phyloP scores from a whole-genome alignment of 2,329 filamentous ascomycete genomes.

The Cordyceps cateniannulata region DNA sequence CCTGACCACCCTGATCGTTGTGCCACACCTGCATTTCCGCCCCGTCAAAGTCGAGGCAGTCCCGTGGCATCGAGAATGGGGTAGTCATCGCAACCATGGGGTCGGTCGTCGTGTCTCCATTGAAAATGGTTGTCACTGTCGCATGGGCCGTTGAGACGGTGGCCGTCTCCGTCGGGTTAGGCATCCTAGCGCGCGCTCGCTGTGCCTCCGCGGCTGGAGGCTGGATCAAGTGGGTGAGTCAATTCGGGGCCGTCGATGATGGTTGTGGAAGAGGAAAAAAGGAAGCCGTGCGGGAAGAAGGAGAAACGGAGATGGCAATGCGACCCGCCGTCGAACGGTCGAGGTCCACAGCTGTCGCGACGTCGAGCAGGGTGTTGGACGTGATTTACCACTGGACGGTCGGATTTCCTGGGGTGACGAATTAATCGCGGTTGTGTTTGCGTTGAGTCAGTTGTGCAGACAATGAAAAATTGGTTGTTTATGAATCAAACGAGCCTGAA shows the following conservation, averaged over 20 bases:
- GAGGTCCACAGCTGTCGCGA: neutral
- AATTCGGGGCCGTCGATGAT: neutral
- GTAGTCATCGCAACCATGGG: neutral
- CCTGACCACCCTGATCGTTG: too few relatives aligned
- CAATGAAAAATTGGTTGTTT: neutral
- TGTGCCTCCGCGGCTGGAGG: neutral
- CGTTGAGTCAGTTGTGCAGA: too few relatives aligned
- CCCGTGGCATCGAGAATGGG: neutral
- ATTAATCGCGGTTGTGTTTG: neutral
- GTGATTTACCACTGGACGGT: neutral
- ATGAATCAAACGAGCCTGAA: neutral
- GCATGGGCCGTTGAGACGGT: neutral
- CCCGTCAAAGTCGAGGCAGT: neutral
- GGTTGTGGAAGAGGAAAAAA: neutral
- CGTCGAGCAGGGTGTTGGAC: neutral
- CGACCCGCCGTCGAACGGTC: neutral
- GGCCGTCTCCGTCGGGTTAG: neutral
- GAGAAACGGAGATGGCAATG: neutral
- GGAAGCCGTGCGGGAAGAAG: neutral
- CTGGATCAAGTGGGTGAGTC: neutral
- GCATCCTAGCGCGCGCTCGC: neutral
- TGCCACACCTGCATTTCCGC: neutral
- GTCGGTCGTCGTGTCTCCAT: neutral
- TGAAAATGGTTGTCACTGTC: neutral
- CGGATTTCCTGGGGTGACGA: neutral